phyloP scores from a whole-genome alignment of 768 basidiomycete genomes.

The Lyophyllum shimeji region DNA sequence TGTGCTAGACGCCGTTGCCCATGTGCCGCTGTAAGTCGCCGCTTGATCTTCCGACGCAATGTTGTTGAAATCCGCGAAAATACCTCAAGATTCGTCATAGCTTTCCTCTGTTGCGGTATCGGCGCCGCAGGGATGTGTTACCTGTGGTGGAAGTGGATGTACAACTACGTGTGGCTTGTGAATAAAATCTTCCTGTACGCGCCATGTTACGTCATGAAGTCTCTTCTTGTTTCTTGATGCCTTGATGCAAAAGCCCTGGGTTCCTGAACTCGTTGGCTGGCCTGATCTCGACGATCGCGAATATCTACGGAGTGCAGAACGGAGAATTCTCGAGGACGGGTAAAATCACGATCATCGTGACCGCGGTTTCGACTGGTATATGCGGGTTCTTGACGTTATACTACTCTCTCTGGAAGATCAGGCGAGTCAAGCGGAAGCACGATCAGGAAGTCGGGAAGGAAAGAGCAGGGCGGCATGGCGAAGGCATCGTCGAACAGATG shows the following conservation, averaged over 20 bases:
- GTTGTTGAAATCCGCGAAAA: neutral
- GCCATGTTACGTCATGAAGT: neutral
- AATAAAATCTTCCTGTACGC: slow-evolving; percentile 55
- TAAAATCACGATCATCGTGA: slow-evolving; percentile 49
- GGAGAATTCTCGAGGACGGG: slow-evolving; percentile 43
- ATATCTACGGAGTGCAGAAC: slow-evolving; percentile 48
- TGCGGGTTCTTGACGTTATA: slow-evolving; percentile 39
- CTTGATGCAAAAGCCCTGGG: slow-evolving; percentile 42
- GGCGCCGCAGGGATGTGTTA: slow-evolving; percentile 55
- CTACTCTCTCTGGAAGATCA: slow-evolving; percentile 46
- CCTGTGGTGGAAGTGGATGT: slow-evolving; percentile 60
- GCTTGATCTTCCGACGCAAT: neutral
- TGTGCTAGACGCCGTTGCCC: slow-evolving; percentile 36
- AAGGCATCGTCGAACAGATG: slow-evolving; percentile 32
- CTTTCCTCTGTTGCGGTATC: slow-evolving; percentile 53
- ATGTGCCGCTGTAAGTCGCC: slow-evolving; percentile 41
- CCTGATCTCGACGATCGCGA: slow-evolving; percentile 52
- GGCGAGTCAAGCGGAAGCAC: slow-evolving; percentile 43
- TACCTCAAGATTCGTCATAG: slow-evolving; percentile 51
- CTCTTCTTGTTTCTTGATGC: neutral
- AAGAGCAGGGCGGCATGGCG: slow-evolving; percentile 42
- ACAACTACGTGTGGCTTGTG: slow-evolving; percentile 58
- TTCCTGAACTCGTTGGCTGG: slow-evolving; percentile 57
- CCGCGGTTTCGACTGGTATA: slow-evolving; percentile 34
- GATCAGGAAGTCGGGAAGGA: slow-evolving; percentile 40